Percentiles rank a stretch among this genome's conserved stretches.
Evolutionary conservation across 169 alveolate species (phyloP).

Genomic region (Plasmodium inui): DNA sequence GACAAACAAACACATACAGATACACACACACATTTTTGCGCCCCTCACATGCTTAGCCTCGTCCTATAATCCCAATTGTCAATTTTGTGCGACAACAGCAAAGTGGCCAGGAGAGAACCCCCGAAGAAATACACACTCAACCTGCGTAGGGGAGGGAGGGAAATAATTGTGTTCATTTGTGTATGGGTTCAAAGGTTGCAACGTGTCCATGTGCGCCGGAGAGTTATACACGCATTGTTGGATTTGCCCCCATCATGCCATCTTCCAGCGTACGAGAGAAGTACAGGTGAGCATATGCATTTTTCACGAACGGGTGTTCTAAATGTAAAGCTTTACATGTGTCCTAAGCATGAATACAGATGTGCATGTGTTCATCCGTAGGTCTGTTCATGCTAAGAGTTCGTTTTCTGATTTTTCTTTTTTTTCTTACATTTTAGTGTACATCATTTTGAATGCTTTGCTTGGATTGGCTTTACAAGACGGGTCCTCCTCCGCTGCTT

Average conservation of each 20-base stretch:
- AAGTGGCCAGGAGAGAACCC: not conserved
- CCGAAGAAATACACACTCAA: not conserved
- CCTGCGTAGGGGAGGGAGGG: not conserved
- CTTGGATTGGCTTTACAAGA: not conserved
- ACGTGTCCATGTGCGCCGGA: not conserved
- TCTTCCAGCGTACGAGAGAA: not conserved
- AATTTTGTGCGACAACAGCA: not conserved
- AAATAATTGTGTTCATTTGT: not conserved
- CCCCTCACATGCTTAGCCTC: constrained; percentile 25
- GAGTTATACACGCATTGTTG: not conserved
- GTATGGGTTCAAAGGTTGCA: not conserved
- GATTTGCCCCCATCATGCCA: not conserved
- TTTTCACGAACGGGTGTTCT: not conserved
- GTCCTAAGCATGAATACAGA: not conserved
- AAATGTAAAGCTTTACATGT: not conserved
- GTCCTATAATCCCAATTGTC: constrained; percentile 3
- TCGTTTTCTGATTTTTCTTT: not conserved
- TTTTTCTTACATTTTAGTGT: not conserved
- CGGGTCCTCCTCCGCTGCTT: not conserved
- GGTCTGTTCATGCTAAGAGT: not conserved
- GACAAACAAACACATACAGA: too few species aligned
- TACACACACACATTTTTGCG: not conserved
- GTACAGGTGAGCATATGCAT: not conserved
- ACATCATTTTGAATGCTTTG: not conserved
- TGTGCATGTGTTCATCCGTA: not conserved